Evolutionary conservation across 495 filamentous ascomycete species (phyloP), one percentile per base, ranked within the genome.

Genomic region (Aspergillus coremiiformis): DNA sequence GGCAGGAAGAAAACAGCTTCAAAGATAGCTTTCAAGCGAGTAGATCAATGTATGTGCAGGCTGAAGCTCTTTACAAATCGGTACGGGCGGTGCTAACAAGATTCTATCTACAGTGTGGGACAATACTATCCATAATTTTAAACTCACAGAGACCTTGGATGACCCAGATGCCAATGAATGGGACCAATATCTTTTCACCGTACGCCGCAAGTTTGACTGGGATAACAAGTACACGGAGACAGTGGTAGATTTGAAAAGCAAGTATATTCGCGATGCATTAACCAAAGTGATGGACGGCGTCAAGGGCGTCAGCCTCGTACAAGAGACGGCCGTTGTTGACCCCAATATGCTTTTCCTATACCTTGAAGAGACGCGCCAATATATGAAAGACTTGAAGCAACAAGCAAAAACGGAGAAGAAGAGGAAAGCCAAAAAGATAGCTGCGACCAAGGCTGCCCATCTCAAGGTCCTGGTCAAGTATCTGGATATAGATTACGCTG

Each of bases 341-440:
- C 90, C 91, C 9, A 92, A 95, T 64, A 82, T 89, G 77, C 78
- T 95, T 7, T 96, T 95, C 74, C 71, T 93, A 50, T 92, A 92
- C 62, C 78, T 90, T 14, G 87, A 91, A 49, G 89, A 92, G 59
- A 76, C 90, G 11, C 75, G 82, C 5, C 69, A 76, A 32, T 77
- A 77, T 54, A 77, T 81, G 69, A 89, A 86, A 55, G 79, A 81
- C 15, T 67, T 87, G 14, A 89, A 85, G 65, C 74, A 78, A 23
- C 64, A 74, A 43, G 70, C 71, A 4, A 79, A 77, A 32, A 79
- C 75, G 33, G 82, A 82, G 53, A 80, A 80, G 53, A 90, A 88
- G 71, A 83, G 77, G 55, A 86, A 86, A 55, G 72, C 76, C 10
- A 72, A 77, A 37, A 90, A 86, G 67, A 63, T 73, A 12, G 72